Conservation (phyloP, 768 basidiomycete species). For the Naganishia onofrii region DNA sequence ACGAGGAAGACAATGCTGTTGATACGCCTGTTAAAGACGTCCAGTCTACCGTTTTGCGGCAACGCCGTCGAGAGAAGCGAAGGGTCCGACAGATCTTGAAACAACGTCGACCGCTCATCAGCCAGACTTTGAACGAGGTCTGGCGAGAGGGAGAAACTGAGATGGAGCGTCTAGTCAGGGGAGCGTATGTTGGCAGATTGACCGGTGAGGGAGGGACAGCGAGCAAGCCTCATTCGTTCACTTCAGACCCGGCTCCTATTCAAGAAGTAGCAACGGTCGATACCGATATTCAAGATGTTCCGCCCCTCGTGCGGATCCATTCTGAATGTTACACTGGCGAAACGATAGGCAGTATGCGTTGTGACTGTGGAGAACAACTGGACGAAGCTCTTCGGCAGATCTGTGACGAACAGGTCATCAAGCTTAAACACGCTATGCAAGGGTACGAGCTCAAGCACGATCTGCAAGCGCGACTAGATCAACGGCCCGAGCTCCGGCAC, state of each 20-base stretch:
- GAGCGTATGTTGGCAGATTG: constrained; percentile 81
- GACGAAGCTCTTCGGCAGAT: constrained; percentile 85
- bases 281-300: constrained; percentile 53
- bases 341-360: constrained; percentile 95
- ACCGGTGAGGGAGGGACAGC: constrained; percentile 38
- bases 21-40: not conserved
- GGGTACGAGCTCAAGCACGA: not conserved
- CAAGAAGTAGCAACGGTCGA: constrained; percentile 39
- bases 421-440: constrained; percentile 7
- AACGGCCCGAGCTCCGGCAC: constrained; percentile 2
- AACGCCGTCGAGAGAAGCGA: not conserved
- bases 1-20: constrained; percentile 5
- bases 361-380: constrained; percentile 97
- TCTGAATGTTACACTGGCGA: constrained; percentile 99
- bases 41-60: not conserved
- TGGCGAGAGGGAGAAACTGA: constrained; percentile 86
- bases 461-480: constrained; percentile 6
- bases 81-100: constrained; percentile 21
- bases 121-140: constrained; percentile 70
- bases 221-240: constrained; percentile 28
- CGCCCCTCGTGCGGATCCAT: constrained; percentile 89
- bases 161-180: constrained; percentile 86
- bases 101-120: constrained; percentile 67
- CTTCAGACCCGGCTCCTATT: not conserved
- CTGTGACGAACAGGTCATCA: constrained; percentile 32